Percentiles rank a stretch among this genome's conserved stretches.
These are phyloP conservation scores for Suhomyces maxii DNA, from an alignment of 1,139 yeast genomes.

Conservation along the genomic window DNA sequence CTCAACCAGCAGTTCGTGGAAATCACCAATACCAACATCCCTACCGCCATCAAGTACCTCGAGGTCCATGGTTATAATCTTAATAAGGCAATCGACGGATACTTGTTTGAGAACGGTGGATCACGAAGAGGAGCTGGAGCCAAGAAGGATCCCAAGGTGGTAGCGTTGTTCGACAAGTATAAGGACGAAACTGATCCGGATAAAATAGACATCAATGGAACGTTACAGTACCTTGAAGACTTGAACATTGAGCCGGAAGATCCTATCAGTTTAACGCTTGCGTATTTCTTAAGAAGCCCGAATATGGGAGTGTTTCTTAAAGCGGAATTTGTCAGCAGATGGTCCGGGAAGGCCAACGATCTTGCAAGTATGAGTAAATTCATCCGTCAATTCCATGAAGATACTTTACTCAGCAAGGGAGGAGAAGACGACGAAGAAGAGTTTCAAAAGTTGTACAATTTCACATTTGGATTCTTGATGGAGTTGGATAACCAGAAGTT, in stretches of 20 bases:
- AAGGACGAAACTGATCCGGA: constrained; percentile 26
- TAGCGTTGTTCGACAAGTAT: constrained; percentile 27
- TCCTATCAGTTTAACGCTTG: constrained; percentile 63
- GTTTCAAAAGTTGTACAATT: constrained; percentile 62
- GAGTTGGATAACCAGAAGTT: constrained; percentile 59
- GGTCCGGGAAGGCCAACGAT: constrained; percentile 47
- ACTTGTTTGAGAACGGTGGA: constrained; percentile 14
- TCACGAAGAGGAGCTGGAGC: constrained; percentile 7
- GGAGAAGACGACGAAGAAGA: constrained; percentile 23
- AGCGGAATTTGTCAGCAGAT: constrained; percentile 51
- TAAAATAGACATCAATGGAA: constrained; percentile 70
- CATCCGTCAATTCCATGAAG: constrained; percentile 37
- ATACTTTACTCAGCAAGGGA: constrained; percentile 19
- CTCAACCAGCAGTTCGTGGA: constrained; percentile 29
- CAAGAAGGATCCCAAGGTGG: constrained; percentile 20
- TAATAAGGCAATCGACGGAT: constrained; percentile 32
- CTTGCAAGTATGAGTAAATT: constrained; percentile 52
- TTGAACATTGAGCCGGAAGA: constrained; percentile 75
- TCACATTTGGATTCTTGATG: constrained; percentile 66
- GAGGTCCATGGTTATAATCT: constrained; percentile 28
- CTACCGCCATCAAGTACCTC: constrained; percentile 30
- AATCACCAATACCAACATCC: constrained; percentile 29
- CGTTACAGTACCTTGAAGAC: constrained; percentile 65
- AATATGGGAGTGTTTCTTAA: constrained; percentile 59
- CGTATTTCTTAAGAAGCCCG: constrained; percentile 66